Base-by-base conservation (phyloP, 2,329 filamentous ascomycete genomes). In the Aspergillus persii region DNA sequence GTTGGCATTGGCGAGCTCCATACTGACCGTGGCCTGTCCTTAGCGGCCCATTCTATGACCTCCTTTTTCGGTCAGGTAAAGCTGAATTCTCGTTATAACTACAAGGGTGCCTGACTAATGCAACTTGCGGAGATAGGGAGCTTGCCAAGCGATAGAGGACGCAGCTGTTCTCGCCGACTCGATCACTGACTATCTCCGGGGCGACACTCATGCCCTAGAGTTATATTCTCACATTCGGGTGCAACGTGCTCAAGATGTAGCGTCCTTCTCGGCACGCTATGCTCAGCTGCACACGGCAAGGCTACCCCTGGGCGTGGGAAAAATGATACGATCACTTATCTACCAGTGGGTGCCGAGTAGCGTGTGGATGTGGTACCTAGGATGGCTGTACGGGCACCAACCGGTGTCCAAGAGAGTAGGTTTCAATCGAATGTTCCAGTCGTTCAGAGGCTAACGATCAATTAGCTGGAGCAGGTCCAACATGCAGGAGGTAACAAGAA, bases 111-210 rank as follows among this genome's bases (percentile, higher is more conserved):
- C 8, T 9, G 26, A 23, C 23, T 47, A 47, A 31, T 7, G 5
- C 6, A 44, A 29, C 18, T 6, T 6, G n/a, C 5, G 36, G 15
- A 47, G 30, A 12, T 12, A 47, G 54, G 54, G 54, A 11, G 54
- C 54, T n/a, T 56, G 54, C 27, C 54, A 56, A 39, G 54, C 54
- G 4, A 56, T 56, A n/a, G 54, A 56, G 26, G 54, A 56, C 18
- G 54, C 49, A n/a, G 27, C 47, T 12, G 54, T 50, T 8, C 36
- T 56, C 15, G 54, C 47, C 5, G 49, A 56, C 48, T 27, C 50
- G 12, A 33, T 53, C 5, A 18, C 23, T 9, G 30, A 26, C 30
- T 26, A 15, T 41, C 31, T 53, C 12, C n/a, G 11, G 23, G 8
- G 27, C 23, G 26, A 23, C 11, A 4, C 23, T 23, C 4, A 6